phyloP scores from a whole-genome alignment of 2,329 filamentous ascomycete genomes.

The Plenodomus lindquistii region DNA sequence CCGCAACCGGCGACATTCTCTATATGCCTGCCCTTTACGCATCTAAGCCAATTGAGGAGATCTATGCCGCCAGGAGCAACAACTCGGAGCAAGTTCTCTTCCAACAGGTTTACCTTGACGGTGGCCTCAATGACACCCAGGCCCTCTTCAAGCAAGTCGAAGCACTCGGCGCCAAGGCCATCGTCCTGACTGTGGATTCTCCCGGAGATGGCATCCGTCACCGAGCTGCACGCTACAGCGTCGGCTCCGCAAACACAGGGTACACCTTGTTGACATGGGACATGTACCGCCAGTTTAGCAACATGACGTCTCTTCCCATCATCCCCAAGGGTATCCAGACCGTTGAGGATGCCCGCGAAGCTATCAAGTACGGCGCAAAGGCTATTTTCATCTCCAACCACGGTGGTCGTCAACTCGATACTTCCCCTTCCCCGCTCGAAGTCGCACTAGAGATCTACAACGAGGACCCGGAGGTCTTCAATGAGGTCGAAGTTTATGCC shows the following conservation, averaged over 20 bases:
- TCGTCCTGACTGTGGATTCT: slow-evolving; percentile 49
- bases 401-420: slow-evolving; percentile 47
- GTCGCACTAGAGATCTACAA: slow-evolving; percentile 76
- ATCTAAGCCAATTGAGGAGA: slow-evolving; percentile 27
- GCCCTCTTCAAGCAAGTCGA: slow-evolving; percentile 39
- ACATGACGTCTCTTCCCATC: slow-evolving; percentile 45
- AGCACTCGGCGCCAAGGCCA: slow-evolving; percentile 44
- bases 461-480: slow-evolving; percentile 45
- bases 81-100: slow-evolving; percentile 40
- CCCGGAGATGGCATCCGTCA: slow-evolving; percentile 45
- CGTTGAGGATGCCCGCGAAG: slow-evolving; percentile 45
- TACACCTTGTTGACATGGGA: slow-evolving; percentile 42
- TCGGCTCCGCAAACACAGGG: slow-evolving; percentile 34
- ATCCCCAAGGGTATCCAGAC: slow-evolving; percentile 48
- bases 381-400: slow-evolving; percentile 50
- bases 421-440: slow-evolving; percentile 70
- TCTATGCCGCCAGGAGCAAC: slow-evolving; percentile 13
- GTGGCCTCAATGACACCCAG: slow-evolving; percentile 35
- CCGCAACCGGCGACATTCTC: slow-evolving; percentile 54
- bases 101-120: slow-evolving; percentile 48
- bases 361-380: slow-evolving; percentile 41
- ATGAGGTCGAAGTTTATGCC: slow-evolving; percentile 46
- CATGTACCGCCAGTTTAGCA: slow-evolving; percentile 39
- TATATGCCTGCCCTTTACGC: slow-evolving; percentile 52
- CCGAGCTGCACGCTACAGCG: slow-evolving; percentile 39